These are phyloP conservation scores for Fusarium temperatum DNA, from an alignment of 2,329 filamentous ascomycete genomes.

Conservation along the genomic window DNA sequence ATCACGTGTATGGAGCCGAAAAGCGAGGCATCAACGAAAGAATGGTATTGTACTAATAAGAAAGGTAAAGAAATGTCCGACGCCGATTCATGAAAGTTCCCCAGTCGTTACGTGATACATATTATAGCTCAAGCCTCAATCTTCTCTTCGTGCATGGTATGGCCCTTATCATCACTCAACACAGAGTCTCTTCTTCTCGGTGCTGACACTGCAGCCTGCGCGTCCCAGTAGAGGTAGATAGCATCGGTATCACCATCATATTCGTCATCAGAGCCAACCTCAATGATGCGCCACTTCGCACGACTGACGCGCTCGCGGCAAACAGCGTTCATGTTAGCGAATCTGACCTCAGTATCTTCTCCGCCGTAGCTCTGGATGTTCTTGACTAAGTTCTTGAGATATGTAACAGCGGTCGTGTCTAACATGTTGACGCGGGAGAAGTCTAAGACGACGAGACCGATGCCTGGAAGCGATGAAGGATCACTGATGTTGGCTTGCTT, in stretches of 20 bases:
- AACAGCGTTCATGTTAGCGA: conserved; percentile 57
- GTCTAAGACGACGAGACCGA: conserved; percentile 62
- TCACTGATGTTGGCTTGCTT: conserved; percentile 48
- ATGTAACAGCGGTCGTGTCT: conserved; percentile 61
- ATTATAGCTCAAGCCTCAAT: conserved; percentile 1
- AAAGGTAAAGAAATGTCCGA: neutral
- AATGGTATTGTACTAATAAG: neutral
- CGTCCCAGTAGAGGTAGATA: conserved; percentile 28
- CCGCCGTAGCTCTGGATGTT: conserved; percentile 62
- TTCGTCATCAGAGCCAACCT: conserved; percentile 16
- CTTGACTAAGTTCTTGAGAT: conserved; percentile 57
- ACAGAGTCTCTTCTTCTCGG: conserved; percentile 28
- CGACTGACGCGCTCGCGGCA: conserved; percentile 51
- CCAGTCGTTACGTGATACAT: neutral
- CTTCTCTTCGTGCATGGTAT: conserved; percentile 30
- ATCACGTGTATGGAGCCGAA: no score
- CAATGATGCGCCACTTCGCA: conserved; percentile 47
- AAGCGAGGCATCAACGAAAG: neutral
- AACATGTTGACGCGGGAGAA: conserved; percentile 61
- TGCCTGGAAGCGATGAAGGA: conserved; percentile 45
- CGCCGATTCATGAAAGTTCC: neutral
- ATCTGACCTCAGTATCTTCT: conserved; percentile 54
- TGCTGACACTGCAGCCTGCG: conserved; percentile 20
- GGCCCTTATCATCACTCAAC: conserved; percentile 23
- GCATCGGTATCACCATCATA: conserved; percentile 1